Evolutionary conservation across 164 flowering plant genomes (phyloP), one percentile per base, ranked within the genome.

Genomic region (Paratinospora sagittata): DNA sequence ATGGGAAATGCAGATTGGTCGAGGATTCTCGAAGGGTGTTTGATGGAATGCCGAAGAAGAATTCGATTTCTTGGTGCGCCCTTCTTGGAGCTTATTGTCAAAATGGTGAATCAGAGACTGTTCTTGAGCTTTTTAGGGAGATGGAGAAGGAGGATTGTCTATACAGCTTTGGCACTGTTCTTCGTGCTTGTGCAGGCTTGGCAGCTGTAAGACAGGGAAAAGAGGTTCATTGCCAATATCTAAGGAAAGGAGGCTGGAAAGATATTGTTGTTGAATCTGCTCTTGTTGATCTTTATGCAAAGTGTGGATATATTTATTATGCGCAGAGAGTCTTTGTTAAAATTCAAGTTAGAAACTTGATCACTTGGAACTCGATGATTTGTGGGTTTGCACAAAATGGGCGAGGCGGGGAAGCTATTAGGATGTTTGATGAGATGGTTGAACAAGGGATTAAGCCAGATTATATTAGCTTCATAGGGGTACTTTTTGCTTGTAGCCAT

Each of bases 321-420:
- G 96, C 95, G 8, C 27, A 75, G 16, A 79, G 77, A 68, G 33
- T 90, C 33, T 94, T 91, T 69, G 11, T 0, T 2, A 66, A 73
- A 60, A 82, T 87, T 87, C 71, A 68, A 2, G 76, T 74, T 68
- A 84, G 81, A 68, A 90, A 89, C 80, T 72, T 85, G 76, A 86
- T 94, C 61, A 86, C 92, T 57, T 94, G 97, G 97, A 94, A 94
- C 72, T 69, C 96, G 0, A 91, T 94, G 93, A 87, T 94, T 34
- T 69, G 76, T 37, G 98, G 96, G 58, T 85, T 88, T 66, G 96
- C 98, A 65, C 90, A 92, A 70, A 94, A 94, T 74, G 97, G 98
- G 45, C 83, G 83, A 78, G 91, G 85, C 14, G 68, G 11, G 65
- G 91, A 88, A 78, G 90, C 97, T 62, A 67, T 92, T 36, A 26